phyloP scores from a whole-genome alignment of 2,329 filamentous ascomycete genomes.

The Neoarthrinium moseri region DNA sequence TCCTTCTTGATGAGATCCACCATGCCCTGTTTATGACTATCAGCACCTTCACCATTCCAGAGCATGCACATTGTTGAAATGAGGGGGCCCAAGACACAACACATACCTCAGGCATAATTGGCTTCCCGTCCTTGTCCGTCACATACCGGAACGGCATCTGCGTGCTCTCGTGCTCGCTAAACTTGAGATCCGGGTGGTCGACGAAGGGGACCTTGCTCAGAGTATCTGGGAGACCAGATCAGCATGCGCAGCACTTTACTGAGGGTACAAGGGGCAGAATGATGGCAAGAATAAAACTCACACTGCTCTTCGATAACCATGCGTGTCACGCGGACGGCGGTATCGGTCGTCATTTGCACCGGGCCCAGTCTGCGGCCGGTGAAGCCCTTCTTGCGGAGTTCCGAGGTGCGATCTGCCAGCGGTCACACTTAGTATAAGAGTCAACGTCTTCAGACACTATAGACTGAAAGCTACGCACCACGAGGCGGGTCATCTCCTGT shows the following conservation, averaged over 20 bases:
- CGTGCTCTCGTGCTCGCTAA: conserved; percentile 90
- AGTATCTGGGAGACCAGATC: conserved; percentile 52
- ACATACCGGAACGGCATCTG: conserved; percentile 99
- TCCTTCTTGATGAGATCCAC: conserved; percentile 89
- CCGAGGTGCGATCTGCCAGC: conserved; percentile 88
- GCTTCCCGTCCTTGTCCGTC: conserved; percentile 67
- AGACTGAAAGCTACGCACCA: conserved; percentile 58
- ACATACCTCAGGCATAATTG: conserved; percentile 84
- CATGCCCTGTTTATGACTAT: conserved; percentile 69
- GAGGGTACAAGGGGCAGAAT: neutral
- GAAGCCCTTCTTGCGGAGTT: conserved; percentile 91
- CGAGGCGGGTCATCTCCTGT: conserved; percentile 89
- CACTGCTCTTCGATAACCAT: conserved; percentile 83
- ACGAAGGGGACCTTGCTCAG: conserved; percentile 78
- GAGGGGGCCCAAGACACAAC: too few species aligned
- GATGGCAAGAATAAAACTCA: conserved; percentile 38
- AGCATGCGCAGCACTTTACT: neutral
- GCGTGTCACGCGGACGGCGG: conserved; percentile 88
- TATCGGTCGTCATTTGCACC: conserved; percentile 98
- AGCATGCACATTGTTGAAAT: neutral
- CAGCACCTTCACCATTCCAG: neutral
- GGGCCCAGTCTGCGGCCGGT: conserved; percentile 82
- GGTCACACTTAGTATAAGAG: conserved; percentile 8
- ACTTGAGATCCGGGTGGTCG: conserved; percentile 85
- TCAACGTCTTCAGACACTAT: too few species aligned